A percentile compares a stretch with the other conserved stretches of the same genome.
Evolutionary conservation across 2,329 filamentous ascomycete genomes (phyloP).

Genomic region (Pseudogymnoascus sp.): DNA sequence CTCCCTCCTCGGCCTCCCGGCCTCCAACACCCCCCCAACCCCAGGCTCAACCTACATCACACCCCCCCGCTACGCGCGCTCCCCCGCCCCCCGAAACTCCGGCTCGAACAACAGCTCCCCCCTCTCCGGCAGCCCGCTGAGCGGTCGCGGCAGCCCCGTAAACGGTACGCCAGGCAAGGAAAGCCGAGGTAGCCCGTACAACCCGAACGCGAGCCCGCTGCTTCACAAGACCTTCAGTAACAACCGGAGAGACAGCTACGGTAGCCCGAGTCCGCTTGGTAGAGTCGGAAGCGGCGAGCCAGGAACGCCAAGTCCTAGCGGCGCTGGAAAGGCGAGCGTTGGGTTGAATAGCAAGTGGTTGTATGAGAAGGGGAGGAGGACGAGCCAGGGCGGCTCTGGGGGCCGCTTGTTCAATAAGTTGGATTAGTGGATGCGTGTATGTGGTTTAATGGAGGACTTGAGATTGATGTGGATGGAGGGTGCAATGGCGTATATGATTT

Average conservation of each 20-base stretch:
- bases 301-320: slow-evolving; percentile 59
- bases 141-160: not conserved
- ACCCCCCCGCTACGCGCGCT: slow-evolving; percentile 77
- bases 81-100: slow-evolving; percentile 48
- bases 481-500: not conserved
- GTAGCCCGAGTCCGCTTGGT: slow-evolving; percentile 46
- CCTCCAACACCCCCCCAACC: slow-evolving; percentile 53
- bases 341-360: slow-evolving; percentile 89
- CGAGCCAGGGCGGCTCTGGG: slow-evolving; percentile 23
- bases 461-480: not conserved
- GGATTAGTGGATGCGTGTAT: not conserved
- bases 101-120: slow-evolving; percentile 21
- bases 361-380: slow-evolving; percentile 68
- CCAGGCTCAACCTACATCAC: slow-evolving; percentile 70
- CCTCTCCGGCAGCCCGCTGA: not conserved
- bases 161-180: not conserved
- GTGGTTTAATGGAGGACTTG: not conserved
- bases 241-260: slow-evolving; percentile 54
- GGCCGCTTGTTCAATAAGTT: slow-evolving; percentile 18
- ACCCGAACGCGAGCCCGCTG: slow-evolving; percentile 47
- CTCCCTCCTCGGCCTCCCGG: slow-evolving; percentile 70
- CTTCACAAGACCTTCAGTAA: slow-evolving; percentile 56
- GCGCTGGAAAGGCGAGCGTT: slow-evolving; percentile 62
- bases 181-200: slow-evolving; percentile 29
- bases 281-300: slow-evolving; percentile 39